A percentile compares a stretch with the other conserved stretches of the same genome.
These are phyloP conservation scores for Syzygium aqueum DNA, from an alignment of 345 rosid genomes.

Conservation along the genomic window DNA sequence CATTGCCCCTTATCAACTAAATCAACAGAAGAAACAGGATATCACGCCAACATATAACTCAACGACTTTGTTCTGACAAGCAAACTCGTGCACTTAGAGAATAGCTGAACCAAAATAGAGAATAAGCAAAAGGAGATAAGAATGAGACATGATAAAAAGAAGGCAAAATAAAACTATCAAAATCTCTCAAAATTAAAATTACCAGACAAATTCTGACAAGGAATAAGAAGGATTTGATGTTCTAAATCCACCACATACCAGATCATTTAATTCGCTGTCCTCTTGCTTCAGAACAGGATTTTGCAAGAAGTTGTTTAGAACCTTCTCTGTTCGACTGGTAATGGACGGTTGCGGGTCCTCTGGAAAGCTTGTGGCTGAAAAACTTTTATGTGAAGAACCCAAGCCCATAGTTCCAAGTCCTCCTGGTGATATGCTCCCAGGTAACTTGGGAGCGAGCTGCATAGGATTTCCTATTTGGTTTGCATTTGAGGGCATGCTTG, in stretches of 20 bases:
- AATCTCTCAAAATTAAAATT: neutral
- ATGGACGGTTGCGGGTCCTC: slow-evolving; percentile 31
- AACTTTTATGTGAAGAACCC: slow-evolving; percentile 20
- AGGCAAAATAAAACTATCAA: neutral
- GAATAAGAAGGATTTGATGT: neutral
- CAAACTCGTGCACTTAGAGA: neutral
- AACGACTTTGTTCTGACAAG: neutral
- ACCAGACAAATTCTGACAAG: neutral
- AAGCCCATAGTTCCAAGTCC: slow-evolving; percentile 15
- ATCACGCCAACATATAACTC: neutral
- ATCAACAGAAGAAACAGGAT: neutral
- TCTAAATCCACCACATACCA: slow-evolving; percentile 19
- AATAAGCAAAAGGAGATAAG: neutral
- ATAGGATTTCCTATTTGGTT: slow-evolving; percentile 29
- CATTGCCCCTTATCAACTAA: neutral
- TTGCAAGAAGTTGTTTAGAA: slow-evolving; percentile 55
- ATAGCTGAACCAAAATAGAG: neutral
- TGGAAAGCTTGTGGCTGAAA: slow-evolving; percentile 8
- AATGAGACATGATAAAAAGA: neutral
- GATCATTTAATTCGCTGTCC: slow-evolving; percentile 25
- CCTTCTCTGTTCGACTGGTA: slow-evolving; percentile 73
- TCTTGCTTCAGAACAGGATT: slow-evolving; percentile 52
- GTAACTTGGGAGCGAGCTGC: slow-evolving; percentile 22
- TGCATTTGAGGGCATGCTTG: slow-evolving; percentile 22
- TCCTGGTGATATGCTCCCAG: slow-evolving; percentile 23